Base-by-base conservation (phyloP, 495 filamentous ascomycete species). In the Xylaria palmicola region DNA sequence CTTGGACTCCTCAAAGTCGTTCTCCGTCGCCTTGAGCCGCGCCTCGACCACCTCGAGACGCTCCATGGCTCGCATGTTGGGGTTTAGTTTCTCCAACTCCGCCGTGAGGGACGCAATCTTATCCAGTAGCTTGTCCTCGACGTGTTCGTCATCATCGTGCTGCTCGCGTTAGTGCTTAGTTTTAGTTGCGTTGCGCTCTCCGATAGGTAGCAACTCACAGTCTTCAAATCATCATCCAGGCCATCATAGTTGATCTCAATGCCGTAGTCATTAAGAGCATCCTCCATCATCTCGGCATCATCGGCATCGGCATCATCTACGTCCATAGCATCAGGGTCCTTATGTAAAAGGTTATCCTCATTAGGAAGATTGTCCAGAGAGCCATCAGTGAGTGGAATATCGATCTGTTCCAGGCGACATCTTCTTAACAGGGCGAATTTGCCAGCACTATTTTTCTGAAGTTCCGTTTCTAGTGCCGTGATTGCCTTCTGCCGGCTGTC, bases 41-140 rank as follows among this genome's bases (percentile, higher is more conserved):
- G 85, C 84, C 70, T 93, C 87, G 17, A 96, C 91, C 5, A 82
- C 88, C 68, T 93, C 89, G 4, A 99, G 81, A n/a, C 93, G 89
- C 63, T 97, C 92, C 72, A 92, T 89, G 27, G 93, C 93, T 65
- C 93, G 90, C 83, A 96, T 92, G 72, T 99, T 98, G 26, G 93
- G 93, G 59, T 93, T 88, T 77, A 97, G 90, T 70, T 93, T 92
- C 62, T 96, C 92, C 32, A 99, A 84, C 66, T 96, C 91, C 52
- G 77, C 75, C 37, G 87, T 87, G 8, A 98, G 80, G 30, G 80
- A 75, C 37, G 82, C 79, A 63, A 98, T 90, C 69, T 87, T 87
- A 41, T 93, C 90, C 56, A 88, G 82, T 27, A 99, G 80, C 53
- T 84, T 82, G n/a, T 90, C 86, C 68, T 97, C 93, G 29, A 88